Base-by-base conservation (phyloP, 2,329 filamentous ascomycete genomes). In the Calonectria hawksworthii region DNA sequence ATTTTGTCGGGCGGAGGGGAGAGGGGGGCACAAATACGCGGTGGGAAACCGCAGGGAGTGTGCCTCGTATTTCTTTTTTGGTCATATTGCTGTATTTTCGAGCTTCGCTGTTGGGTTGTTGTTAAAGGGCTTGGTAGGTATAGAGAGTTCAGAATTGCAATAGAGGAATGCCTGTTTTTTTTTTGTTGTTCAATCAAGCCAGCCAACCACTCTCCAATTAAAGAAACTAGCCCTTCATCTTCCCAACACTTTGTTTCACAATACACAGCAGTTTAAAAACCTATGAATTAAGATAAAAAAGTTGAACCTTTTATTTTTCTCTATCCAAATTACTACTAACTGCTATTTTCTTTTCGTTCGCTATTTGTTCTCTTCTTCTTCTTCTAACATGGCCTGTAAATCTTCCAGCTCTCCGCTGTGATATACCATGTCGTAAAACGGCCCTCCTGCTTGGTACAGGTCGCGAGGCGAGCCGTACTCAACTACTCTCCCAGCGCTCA, bases 381-480 rank as follows among this genome's bases (percentile, higher is more conserved):
- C 52, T 34, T 82, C 81, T 38, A 87, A 77, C 28, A 87, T 74
- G 23, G 76, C 79, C 74, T 86, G 83, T 30, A 90, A 75, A 54
- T 89, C 87, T 16, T 87, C 86, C 80, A 88, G 85, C 82, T 90
- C 89, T 1, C 89, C 89, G 70, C 89, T 90, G 72, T 90, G 89
- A 77, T 86, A 86, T 41, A 91, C 86, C 89, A 91, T 91, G 51
- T 90, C 88, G 73, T 88, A 89, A 77, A 91, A 91, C 41, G 86
- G 83, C 0, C 88, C 87, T 68, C 84, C 83, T 5, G 83, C 81
- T 51, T 84, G 78, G 74, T 88, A 90, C 50, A 91, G 80, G 65
- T 89, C 86, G 51, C 81, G 84, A 3, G 89, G 89, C 23, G 86
- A 86, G 10, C 89, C 89, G 23, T 84, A 89, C 88, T 92, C 90